Evolutionary conservation across 2,329 filamentous ascomycete genomes (phyloP), one percentile per base, ranked within the genome.

Genomic region (Fusarium annulatum): DNA sequence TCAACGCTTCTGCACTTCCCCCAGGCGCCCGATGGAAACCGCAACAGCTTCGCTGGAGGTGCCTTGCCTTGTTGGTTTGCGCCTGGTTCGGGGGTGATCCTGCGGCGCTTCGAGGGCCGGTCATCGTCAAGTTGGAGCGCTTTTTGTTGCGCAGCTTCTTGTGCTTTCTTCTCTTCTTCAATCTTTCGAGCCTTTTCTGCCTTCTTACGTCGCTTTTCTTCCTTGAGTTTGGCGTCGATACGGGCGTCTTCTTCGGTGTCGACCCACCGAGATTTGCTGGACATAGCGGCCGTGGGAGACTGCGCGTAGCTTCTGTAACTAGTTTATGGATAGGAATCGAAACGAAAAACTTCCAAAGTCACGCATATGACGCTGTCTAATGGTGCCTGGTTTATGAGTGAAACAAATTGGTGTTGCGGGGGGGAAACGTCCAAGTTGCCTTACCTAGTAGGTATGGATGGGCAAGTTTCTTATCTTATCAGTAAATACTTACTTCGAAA

Each of bases 141-240:
- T 16, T 21, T 36, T 33, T 67, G 53, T 5, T 78, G 77, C 46
- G 75, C 76, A 5, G 80, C 76, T 77, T 81, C 81, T 43, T 83
- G 83, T 70, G 83, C 79, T 63, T 80, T 78, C 53, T 72, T 76
- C 52, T 78, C 71, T 64, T 83, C 88, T 72, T 93, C 90, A 41
- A 89, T 86, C 78, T 89, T 89, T 65, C 90, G 91, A 75, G 93
- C 92, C 82, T 95, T 97, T 80, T 95, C 93, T 34, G 91, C 92
- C 82, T 96, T 98, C 57, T 90, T 85, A 56, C 93, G 91, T 83
- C 93, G 94, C 87, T 96, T 97, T 78, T 95, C 93, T 83, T 97
- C 94, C 84, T 96, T 98, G 80, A 91, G 87, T 79, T 91, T 90
- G 26, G 91, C 91, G 67, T 94, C 91, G 46, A 92, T 87, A 48